Percentiles rank a stretch among this genome's conserved stretches.
Conservation (phyloP, 495 filamentous ascomycete genomes). For the Glarea lozoyensis region DNA sequence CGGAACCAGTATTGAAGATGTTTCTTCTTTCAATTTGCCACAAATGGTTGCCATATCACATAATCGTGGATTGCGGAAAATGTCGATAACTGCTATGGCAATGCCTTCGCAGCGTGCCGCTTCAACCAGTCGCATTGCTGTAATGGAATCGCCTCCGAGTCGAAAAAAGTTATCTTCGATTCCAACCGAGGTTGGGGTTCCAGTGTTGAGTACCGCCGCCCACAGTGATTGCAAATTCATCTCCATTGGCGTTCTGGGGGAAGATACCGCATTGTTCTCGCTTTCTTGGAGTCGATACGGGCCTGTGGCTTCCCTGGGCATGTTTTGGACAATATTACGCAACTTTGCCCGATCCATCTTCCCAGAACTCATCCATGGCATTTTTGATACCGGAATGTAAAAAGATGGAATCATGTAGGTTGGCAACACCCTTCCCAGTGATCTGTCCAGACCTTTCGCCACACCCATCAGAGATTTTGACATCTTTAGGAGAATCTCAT, state of each 20-base stretch:
- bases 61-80: conserved; percentile 5
- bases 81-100: conserved; percentile 31
- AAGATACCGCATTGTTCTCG: not conserved
- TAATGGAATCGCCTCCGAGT: conserved; percentile 44
- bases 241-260: conserved; percentile 20
- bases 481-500: conserved; percentile 1
- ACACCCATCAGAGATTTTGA: not conserved
- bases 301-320: not conserved
- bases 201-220: conserved; percentile 34
- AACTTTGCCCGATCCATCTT: conserved; percentile 6
- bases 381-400: conserved; percentile 11
- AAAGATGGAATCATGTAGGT: conserved; percentile 21
- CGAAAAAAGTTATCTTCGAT: conserved; percentile 44
- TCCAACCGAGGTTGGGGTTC: conserved; percentile 21
- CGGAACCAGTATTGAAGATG: not conserved
- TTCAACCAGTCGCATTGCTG: conserved; percentile 44
- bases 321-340: not conserved
- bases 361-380: conserved; percentile 2
- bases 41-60: conserved; percentile 5
- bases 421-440: conserved; percentile 11
- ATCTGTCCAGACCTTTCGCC: not conserved
- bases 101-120: conserved; percentile 29
- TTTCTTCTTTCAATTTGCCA: not conserved
- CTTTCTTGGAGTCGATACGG: not conserved
- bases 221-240: conserved; percentile 34